Percentiles rank a stretch among this genome's conserved stretches.
phyloP scores from a whole-genome alignment of 2,329 filamentous ascomycete species.

The Lachnellula hyalina region DNA sequence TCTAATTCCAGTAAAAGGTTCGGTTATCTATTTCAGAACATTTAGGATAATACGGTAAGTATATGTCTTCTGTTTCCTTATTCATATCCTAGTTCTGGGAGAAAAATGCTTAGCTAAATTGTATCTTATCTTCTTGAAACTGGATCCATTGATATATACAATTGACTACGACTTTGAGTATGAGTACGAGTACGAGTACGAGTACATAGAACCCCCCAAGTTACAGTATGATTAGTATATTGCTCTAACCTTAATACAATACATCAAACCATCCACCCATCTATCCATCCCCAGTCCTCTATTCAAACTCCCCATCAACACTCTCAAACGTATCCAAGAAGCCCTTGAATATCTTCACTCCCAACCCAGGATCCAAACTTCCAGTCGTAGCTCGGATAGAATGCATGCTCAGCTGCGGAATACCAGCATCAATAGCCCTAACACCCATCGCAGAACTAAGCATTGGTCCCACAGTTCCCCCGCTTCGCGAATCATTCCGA shows the following conservation, averaged over 20 bases:
- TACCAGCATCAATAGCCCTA: conserved; percentile 77
- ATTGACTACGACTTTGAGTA: too few species aligned
- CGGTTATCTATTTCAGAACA: too few species aligned
- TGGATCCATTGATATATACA: too few species aligned
- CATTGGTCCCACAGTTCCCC: conserved; percentile 94
- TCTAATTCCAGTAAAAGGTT: too few species aligned
- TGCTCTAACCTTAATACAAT: background rate
- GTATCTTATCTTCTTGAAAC: too few species aligned
- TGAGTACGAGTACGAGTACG: too few species aligned
- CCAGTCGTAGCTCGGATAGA: conserved; percentile 86
- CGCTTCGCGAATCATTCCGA: conserved; percentile 81
- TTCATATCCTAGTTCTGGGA: too few species aligned
- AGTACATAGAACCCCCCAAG: too few species aligned
- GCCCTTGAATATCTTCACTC: conserved; percentile 81
- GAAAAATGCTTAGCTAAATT: too few species aligned
- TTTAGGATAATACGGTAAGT: too few species aligned
- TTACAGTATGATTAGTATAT: too few species aligned
- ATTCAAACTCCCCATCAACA: conserved; percentile 74
- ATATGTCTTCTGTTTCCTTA: too few species aligned
- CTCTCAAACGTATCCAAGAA: conserved; percentile 83
- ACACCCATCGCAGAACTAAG: conserved; percentile 76
- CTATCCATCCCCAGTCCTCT: background rate
- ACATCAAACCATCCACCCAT: background rate
- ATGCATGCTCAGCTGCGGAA: conserved; percentile 93
- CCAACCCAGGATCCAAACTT: conserved; percentile 77